Evolutionary conservation across 441 rosid species (phyloP).

Genomic region (Rhodomyrtus psidioides): DNA sequence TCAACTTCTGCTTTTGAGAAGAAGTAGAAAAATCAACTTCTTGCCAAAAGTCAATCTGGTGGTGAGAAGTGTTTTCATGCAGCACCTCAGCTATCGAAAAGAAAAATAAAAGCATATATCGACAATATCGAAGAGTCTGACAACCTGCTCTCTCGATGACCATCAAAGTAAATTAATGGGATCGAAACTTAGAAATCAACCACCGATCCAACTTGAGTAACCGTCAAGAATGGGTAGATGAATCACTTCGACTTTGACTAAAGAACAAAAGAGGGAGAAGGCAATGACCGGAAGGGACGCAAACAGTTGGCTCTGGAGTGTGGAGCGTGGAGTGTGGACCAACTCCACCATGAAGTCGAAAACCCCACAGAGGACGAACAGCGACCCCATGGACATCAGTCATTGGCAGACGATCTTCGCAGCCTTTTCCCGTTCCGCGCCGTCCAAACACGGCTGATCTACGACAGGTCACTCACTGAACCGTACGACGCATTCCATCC

Average conservation of each 20-base stretch:
- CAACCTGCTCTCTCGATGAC: neutral
- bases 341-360: neutral
- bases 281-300: neutral
- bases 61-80: no score
- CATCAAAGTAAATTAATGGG: neutral
- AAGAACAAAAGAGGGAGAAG: neutral
- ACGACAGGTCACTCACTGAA: neutral
- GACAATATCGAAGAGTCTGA: neutral
- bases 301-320: neutral
- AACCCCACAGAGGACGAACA: neutral
- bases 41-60: no score
- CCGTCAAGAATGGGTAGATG: no score
- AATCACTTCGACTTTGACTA: neutral
- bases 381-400: neutral
- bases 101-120: neutral
- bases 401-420: neutral
- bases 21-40: no score
- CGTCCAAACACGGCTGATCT: neutral
- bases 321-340: neutral
- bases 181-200: no score
- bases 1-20: no score
- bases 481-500: neutral
- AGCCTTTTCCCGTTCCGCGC: neutral
- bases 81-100: neutral
- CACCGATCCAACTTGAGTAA: no score